Evolutionary conservation across 2,329 filamentous ascomycete genomes (phyloP).

Genomic region (Paracorniculantispora psalliotae): DNA sequence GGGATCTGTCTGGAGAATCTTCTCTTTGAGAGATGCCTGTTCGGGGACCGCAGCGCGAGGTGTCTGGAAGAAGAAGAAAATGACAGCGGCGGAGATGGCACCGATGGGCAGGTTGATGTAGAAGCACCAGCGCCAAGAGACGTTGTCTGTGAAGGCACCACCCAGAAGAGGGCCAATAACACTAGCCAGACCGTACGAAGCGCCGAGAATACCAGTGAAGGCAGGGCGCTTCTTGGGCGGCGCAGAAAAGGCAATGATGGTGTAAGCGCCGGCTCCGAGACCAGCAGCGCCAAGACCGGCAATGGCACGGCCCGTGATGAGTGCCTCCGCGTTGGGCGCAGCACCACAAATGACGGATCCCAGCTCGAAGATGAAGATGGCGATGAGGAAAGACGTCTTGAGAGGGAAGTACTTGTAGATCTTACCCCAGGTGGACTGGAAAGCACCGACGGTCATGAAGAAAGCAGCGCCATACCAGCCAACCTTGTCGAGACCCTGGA

Average conservation of each 20-base stretch:
- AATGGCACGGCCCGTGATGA: slow-evolving; percentile 43
- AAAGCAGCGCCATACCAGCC: slow-evolving; percentile 51
- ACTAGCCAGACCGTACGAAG: slow-evolving; percentile 22
- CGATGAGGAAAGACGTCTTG: slow-evolving; percentile 36
- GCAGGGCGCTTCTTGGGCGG: slow-evolving; percentile 20
- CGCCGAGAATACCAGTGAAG: slow-evolving; percentile 23
- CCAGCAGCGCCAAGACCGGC: slow-evolving; percentile 39
- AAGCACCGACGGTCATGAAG: slow-evolving; percentile 35
- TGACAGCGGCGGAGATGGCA: slow-evolving; percentile 22
- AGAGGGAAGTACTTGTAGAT: slow-evolving; percentile 42
- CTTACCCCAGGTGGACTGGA: slow-evolving; percentile 35
- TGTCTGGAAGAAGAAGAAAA: slow-evolving; percentile 33
- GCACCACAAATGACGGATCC: slow-evolving; percentile 41
- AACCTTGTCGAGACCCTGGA: slow-evolving; percentile 39
- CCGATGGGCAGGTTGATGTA: slow-evolving; percentile 30
- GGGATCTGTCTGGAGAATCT: slow-evolving; percentile 39
- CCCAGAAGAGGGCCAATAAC: slow-evolving; percentile 23
- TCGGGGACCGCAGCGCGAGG: slow-evolving; percentile 30
- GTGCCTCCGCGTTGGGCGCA: slow-evolving; percentile 32
- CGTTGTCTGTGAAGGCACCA: slow-evolving; percentile 23
- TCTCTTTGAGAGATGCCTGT: slow-evolving; percentile 30
- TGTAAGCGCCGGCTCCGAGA: slow-evolving; percentile 39
- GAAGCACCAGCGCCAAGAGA: slow-evolving; percentile 27
- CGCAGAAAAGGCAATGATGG: slow-evolving; percentile 37
- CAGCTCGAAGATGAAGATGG: slow-evolving; percentile 43